Evolutionary conservation across 768 basidiomycete genomes (phyloP), one percentile per base, ranked within the genome.

Genomic region (Auricularia sp.): DNA sequence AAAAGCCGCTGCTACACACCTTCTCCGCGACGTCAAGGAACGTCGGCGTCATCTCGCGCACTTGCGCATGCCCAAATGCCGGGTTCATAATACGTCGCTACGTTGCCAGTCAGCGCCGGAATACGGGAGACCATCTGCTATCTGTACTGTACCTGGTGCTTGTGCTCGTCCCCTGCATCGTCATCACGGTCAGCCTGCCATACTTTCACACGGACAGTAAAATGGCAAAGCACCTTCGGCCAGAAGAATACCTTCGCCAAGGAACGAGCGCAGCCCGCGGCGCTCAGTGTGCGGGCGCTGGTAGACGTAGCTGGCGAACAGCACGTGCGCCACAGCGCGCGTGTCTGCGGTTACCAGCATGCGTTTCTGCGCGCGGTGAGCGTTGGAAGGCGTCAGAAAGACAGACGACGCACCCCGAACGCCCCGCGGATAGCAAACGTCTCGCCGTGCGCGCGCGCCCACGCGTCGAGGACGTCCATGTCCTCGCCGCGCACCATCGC

Each of bases 291-390:
- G 75, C 0, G 86, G 79, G 67, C 88, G 89, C 65, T 82, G 81
- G 67, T 85, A 90, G 39, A 78, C 74, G 36, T 80, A 72, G 35
- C 75, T 75, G 64, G 88, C 84, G 66, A 79, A 78, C 13, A 92
- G 75, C 61, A 93, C 77, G 67, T 91, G 84, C 54, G 81, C 79
- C 39, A 92, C 47, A 0, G 88, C 89, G 33, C 82, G 82, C 0
- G 82, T 76, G 69, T 91, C 90, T 61, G 78, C 71, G 0, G 86
- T 88, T 70, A 79, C 80, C 6, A 90, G 72, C 7, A 29, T 24
- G 16, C 72, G 62, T 6, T 64, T 59, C 78, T 80, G 56, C 24
- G 18, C 13, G 47, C 47, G 47, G 11, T 34, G 56, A 8, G 56
- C 11, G 56, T 24, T 24, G 24, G 24, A 24, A 24, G 24, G 24